These are phyloP conservation scores for Clavispora phyllophila DNA, from an alignment of 805 yeast species.

Conservation along the genomic window DNA sequence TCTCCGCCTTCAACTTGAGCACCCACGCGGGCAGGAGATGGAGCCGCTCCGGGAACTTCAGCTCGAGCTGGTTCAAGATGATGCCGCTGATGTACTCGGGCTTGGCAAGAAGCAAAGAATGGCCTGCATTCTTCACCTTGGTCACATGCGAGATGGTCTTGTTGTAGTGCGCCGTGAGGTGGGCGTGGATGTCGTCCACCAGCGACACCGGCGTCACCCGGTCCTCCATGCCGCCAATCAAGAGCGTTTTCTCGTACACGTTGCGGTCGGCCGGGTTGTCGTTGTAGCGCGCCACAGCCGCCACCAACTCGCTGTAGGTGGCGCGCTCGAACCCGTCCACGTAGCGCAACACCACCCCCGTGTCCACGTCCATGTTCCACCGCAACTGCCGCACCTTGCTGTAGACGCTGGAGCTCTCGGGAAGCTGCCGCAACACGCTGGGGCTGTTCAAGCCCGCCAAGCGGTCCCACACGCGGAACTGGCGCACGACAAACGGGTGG, in stretches of 20 bases:
- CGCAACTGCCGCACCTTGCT: constrained; percentile 55
- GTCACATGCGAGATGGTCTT: constrained; percentile 29
- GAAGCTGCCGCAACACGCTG: constrained; percentile 56
- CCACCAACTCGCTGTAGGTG: constrained; percentile 38
- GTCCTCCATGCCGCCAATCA: constrained; percentile 59
- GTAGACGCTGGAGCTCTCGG: constrained; percentile 23
- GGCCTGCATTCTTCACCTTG: constrained; percentile 52
- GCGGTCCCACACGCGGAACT: constrained; percentile 56
- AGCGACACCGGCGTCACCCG: constrained; percentile 44
- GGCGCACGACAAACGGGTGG: constrained; percentile 46
- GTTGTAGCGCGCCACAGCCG: constrained; percentile 32
- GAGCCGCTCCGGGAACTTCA: constrained; percentile 40
- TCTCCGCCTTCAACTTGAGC: constrained; percentile 53
- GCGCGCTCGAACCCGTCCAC: constrained; percentile 46
- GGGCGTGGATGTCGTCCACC: constrained; percentile 26
- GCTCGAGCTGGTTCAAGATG: constrained; percentile 52
- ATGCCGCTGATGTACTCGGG: constrained; percentile 63
- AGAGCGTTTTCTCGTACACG: constrained; percentile 41
- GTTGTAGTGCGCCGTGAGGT: constrained; percentile 18
- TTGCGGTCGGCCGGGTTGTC: constrained; percentile 26
- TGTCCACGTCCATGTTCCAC: constrained; percentile 64
- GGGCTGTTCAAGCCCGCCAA: constrained; percentile 55
- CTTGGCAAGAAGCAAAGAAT: constrained; percentile 55
- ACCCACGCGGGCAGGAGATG: constrained; percentile 71
- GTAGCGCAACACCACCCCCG: constrained; percentile 50